Base-by-base conservation (phyloP, 345 rosid genomes). In the Arabidopsis suecica region DNA sequence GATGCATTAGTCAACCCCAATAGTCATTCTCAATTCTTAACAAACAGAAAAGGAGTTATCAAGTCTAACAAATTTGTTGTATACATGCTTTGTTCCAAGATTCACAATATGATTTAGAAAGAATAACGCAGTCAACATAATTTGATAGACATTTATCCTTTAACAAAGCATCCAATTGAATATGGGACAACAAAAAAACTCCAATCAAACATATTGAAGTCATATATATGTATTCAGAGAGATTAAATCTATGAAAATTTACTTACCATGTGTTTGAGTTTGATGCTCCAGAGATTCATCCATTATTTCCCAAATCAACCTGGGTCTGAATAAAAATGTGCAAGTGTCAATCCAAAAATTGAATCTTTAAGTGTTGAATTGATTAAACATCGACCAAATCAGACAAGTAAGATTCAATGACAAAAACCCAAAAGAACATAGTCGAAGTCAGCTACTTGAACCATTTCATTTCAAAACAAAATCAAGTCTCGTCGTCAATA, bases 221-320 rank as follows among this genome's bases (percentile, higher is more conserved):
- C 18, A 16, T 16, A 16, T 16, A 16, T 16, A 16, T 16, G 18
- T 16, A 16, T 16, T 16, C 18, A 16, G 18, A 16, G 18, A 16
- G 18, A 16, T 16, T 16, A 16, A 16, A 16, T 16, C 18, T 16
- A 16, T 16, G 9, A 54, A 13, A 9, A 3, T 12, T 37, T 11
- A 83, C 78, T 63, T 64, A 88, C 88, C 90, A 25, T 45, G 74
- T 34, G 80, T 50, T 72, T 73, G 86, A 75, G 68, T 82, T 72
- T 69, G 84, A 67, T 82, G 74, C 80, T 82, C 85, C 64, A 76
- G 58, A 60, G 82, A 80, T 57, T 75, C 88, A 77, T 82, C 90
- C 96, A 90, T 69, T 55, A 38, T 65, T 42, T 16, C 47, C 53
- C 66, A 23, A 18, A 47, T 49, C 23, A 73, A 61, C 34, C 12